Evolutionary conservation across 495 filamentous ascomycete genomes (phyloP).

Genomic region (Hyphodiscus hymeniophilus): DNA sequence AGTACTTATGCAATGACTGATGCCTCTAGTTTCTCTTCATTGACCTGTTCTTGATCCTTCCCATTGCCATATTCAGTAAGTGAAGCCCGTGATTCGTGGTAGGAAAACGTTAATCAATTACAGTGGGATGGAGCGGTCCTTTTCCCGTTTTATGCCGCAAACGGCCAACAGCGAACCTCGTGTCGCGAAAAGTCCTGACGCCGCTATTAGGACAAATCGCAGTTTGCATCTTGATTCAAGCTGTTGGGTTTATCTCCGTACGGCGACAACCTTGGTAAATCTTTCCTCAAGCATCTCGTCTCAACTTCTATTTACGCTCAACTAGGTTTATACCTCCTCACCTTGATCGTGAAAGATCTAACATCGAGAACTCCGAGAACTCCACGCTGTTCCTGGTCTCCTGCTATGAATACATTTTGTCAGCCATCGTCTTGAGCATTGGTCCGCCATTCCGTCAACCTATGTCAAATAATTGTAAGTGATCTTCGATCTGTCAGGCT

Average conservation of each 20-base stretch:
- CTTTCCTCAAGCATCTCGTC: not conserved
- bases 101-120: conserved; percentile 10
- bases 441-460: conserved; percentile 81
- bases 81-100: conserved; percentile 4
- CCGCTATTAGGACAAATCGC: conserved; percentile 83
- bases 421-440: conserved; percentile 80
- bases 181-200: conserved; percentile 86
- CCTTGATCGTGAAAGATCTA: conserved; percentile 64
- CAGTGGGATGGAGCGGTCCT: conserved; percentile 91
- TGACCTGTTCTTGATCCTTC: conserved; percentile 85
- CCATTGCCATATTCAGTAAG: conserved; percentile 92
- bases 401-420: conserved; percentile 89
- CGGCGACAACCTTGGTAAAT: conserved; percentile 66
- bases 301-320: not conserved
- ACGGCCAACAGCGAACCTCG: conserved; percentile 83
- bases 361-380: conserved; percentile 86
- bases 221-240: conserved; percentile 74
- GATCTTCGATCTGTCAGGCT: not conserved
- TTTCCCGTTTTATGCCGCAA: conserved; percentile 72
- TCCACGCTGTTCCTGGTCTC: conserved; percentile 82
- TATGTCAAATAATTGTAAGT: conserved; percentile 70
- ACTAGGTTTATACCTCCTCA: conserved; percentile 71
- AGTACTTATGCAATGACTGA: conserved; percentile 2
- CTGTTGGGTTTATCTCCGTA: conserved; percentile 62
- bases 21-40: conserved; percentile 76